Evolutionary conservation across 2,329 filamentous ascomycete species (phyloP).

Genomic region (Periconia sp.): DNA sequence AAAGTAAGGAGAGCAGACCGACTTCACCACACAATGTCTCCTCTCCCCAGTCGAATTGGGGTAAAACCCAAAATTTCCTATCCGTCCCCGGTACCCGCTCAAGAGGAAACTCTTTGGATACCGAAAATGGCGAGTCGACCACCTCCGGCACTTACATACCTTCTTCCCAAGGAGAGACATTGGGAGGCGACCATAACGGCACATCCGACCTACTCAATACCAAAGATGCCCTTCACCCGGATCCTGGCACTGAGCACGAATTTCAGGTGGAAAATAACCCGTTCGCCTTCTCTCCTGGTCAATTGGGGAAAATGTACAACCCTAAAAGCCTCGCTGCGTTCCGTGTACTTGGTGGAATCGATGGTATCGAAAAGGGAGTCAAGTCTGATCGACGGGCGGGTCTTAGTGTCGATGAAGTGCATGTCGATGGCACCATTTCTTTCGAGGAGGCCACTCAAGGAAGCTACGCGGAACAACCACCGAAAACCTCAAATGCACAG

Average conservation of each 20-base stretch:
- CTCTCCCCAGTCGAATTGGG: conserved; percentile 59
- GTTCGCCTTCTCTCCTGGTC: conserved; percentile 81
- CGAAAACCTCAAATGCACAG: conserved; percentile 17
- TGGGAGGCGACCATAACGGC: conserved; percentile 43
- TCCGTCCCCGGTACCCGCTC: conserved; percentile 65
- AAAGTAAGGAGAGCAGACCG: conserved; percentile 64
- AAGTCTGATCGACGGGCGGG: conserved; percentile 66
- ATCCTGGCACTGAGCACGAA: conserved; percentile 73
- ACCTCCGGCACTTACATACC: conserved; percentile 62
- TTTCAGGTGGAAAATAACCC: conserved; percentile 73
- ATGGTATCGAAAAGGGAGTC: conserved; percentile 73
- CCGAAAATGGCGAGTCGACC: conserved; percentile 57
- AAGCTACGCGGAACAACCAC: conserved; percentile 14
- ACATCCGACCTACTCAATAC: conserved; percentile 62
- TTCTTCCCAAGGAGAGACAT: conserved; percentile 45
- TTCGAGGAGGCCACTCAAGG: conserved; percentile 64
- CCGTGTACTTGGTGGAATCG: conserved; percentile 71
- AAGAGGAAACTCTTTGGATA: conserved; percentile 68
- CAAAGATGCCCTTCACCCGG: conserved; percentile 70
- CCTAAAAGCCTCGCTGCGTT: conserved; percentile 77
- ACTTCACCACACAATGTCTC: conserved; percentile 71
- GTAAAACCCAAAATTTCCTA: conserved; percentile 61
- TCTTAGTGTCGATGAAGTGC: conserved; percentile 69
- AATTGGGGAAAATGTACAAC: conserved; percentile 79
- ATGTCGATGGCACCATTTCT: conserved; percentile 63